Conservation (phyloP, 352 stramenopile species). For the Aphanomyces euteiches region DNA sequence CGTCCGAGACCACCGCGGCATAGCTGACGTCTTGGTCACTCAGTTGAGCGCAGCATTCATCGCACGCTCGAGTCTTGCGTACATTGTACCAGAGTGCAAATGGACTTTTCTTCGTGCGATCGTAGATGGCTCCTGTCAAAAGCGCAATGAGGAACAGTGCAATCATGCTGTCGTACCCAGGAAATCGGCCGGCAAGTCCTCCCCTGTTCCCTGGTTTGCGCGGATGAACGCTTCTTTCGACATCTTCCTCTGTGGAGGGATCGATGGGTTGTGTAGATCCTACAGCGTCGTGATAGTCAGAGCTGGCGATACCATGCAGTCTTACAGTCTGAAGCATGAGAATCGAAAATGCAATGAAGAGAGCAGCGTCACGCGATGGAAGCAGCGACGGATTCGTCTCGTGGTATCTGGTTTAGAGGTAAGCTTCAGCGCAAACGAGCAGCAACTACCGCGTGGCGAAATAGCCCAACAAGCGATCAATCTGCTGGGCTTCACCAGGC, state of each 20-base stretch:
- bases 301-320: not conserved
- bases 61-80: not conserved
- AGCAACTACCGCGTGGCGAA: constrained; percentile 91
- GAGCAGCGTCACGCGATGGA: constrained; percentile 94
- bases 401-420: constrained; percentile 54
- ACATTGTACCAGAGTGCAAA: not conserved
- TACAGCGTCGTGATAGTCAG: not conserved
- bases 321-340: constrained; percentile 71
- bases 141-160: no score
- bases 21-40: not conserved
- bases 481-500: constrained; percentile 99
- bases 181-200: constrained; percentile 93
- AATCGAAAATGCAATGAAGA: constrained; percentile 96
- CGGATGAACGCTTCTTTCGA: constrained; percentile 94
- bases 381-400: constrained; percentile 87
- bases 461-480: constrained; percentile 99
- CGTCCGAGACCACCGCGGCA: not conserved
- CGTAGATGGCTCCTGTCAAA: constrained; percentile 84
- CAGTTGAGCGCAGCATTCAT: not conserved
- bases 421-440: no score
- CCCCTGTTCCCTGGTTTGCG: constrained; percentile 92
- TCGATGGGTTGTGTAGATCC: constrained; percentile 99
- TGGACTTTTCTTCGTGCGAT: constrained; percentile 91
- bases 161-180: constrained; percentile 43
- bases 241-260: constrained; percentile 97